Evolutionary conservation across 2,329 filamentous ascomycete genomes (phyloP), one percentile per base, ranked within the genome.

Genomic region (Beauveria caledonica): DNA sequence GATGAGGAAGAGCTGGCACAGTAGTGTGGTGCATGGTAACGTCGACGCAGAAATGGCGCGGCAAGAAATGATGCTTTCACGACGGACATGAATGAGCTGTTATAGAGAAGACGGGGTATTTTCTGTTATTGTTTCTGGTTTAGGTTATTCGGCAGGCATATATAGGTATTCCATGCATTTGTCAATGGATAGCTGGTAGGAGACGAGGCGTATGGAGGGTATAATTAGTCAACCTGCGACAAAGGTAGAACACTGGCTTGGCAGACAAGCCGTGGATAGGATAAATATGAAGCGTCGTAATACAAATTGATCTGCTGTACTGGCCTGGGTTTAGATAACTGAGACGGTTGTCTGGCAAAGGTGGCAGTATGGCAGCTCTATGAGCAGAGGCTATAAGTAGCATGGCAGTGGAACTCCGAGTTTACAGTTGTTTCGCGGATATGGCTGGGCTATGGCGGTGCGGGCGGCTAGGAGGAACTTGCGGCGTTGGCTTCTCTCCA

Each of bases 1-100:
- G 90, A 94, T 68, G 89, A 91, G 66, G 83, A 85, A n/a, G 83
- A 85, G 64, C 23, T 45, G 45, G 40, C 66, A 61, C 66, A 60
- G 53, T 58, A 60, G 61, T 23, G 42, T 33, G 21, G 54, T 57
- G 42, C 54, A 17, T 46, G n/a, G 54, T 57, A 13, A 46, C 21
- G n/a, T 10, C 3, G 27, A 17, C 9, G 11, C 42, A 46, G n/a
- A 36, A 21, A 45, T 19, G 15, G 15, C 45, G n/a, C 3, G 11
- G 33, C 42, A 44, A 19, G 23, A 19, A 9, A 8, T 27, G 36
- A 42, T 17, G 15, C 15, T 54, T 54, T 56, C 10, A 46, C 36
- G 53, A 56, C 29, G 53, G 33, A 19, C 8, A 46, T 39, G 44
- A 39, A 46, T 48, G 29, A 46, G 27, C 40, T 46, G 27, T 19